A percentile compares a stretch with the other conserved stretches of the same genome.
Evolutionary conservation across 495 filamentous ascomycete genomes (phyloP).

Genomic region (Thermochaetoides thermophila): DNA sequence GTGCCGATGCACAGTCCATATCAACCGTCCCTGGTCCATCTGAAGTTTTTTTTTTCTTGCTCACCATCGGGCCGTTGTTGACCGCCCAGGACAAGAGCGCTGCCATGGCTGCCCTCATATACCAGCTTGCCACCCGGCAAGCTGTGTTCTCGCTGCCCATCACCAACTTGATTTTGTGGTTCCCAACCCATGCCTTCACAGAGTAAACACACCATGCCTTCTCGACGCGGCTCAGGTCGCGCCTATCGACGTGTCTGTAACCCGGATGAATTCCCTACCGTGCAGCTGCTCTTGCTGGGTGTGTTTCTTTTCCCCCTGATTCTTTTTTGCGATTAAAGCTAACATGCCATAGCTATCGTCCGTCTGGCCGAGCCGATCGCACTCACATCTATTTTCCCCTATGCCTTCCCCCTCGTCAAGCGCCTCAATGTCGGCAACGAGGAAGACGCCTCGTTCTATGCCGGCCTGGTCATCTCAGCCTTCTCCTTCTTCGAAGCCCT

Average conservation of each 20-base stretch:
- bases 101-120: background rate
- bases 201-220: constrained; percentile 25
- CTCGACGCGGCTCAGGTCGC: too few relatives aligned
- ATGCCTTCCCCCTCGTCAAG: constrained; percentile 72
- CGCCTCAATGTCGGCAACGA: constrained; percentile 53
- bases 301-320: constrained; percentile 10
- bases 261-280: constrained; percentile 52
- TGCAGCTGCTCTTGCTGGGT: constrained; percentile 69
- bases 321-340: background rate
- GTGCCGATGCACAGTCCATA: constrained; percentile 1
- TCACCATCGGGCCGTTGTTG: too few relatives aligned
- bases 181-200: constrained; percentile 33
- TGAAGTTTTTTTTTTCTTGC: background rate
- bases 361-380: constrained; percentile 82
- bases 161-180: constrained; percentile 6
- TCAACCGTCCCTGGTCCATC: constrained; percentile 2
- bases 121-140: background rate
- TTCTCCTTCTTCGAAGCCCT: constrained; percentile 69
- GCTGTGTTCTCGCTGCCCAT: constrained; percentile 3
- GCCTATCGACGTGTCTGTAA: too few relatives aligned
- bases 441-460: constrained; percentile 63
- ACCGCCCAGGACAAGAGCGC: background rate
- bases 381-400: constrained; percentile 75
- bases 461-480: constrained; percentile 71
- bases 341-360: constrained; percentile 22